Evolutionary conservation across 352 stramenopile species (phyloP).

Genomic region (Globisporangium emineosum): DNA sequence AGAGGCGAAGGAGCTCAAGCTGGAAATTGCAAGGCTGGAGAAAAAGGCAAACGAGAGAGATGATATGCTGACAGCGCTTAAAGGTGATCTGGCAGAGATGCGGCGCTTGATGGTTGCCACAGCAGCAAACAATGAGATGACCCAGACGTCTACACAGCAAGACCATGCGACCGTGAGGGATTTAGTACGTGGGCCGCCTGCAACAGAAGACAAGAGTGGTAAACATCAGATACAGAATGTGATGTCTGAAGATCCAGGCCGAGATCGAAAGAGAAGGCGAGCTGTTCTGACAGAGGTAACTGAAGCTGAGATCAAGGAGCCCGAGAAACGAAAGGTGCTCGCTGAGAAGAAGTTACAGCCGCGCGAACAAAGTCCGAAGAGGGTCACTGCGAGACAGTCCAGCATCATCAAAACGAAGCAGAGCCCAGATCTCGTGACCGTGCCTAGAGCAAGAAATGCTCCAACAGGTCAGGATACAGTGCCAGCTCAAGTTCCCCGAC

Average conservation of each 20-base stretch:
- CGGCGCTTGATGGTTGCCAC: not conserved
- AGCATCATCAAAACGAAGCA: not conserved
- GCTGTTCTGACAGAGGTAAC: not conserved
- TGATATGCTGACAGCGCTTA: not conserved
- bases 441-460: not conserved
- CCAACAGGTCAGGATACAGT: not conserved
- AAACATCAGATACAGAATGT: not conserved
- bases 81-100: not conserved
- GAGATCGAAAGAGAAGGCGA: constrained; percentile 4
- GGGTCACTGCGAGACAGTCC: not conserved
- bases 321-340: not conserved
- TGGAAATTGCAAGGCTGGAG: not conserved
- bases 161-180: not conserved
- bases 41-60: not conserved
- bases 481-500: not conserved
- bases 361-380: not conserved
- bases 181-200: not conserved
- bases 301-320: not conserved
- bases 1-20: not conserved
- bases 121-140: not conserved
- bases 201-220: not conserved
- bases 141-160: not conserved
- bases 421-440: not conserved
- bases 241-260: not conserved
- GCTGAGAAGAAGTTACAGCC: not conserved